Evolutionary conservation across 2,329 filamentous ascomycete genomes (phyloP).

Genomic region (Pezicula neosporulosa): DNA sequence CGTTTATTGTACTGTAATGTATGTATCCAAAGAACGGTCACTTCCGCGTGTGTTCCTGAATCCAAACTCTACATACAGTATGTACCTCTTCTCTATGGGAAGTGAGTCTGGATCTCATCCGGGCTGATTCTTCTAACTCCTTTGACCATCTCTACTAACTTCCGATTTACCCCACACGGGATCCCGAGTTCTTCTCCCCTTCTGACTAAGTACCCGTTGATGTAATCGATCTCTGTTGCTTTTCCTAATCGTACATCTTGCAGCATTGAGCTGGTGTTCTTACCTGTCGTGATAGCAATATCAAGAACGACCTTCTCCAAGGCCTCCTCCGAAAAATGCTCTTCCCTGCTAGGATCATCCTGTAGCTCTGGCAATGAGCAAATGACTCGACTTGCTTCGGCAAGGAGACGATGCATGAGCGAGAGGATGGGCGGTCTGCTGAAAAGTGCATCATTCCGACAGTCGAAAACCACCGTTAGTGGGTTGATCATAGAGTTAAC

Average conservation of each 20-base stretch:
- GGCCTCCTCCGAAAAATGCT: conserved; percentile 9
- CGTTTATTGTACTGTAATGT: too few relatives aligned
- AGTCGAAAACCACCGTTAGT: conserved; percentile 73
- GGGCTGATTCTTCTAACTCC: conserved; percentile 28
- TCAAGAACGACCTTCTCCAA: conserved; percentile 44
- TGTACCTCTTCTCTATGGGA: neutral
- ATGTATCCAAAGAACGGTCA: too few relatives aligned
- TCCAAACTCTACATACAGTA: neutral
- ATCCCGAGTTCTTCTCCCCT: conserved; percentile 21
- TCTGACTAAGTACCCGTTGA: conserved; percentile 53
- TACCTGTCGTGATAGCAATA: conserved; percentile 43
- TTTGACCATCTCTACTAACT: conserved; percentile 42
- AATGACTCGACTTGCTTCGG: conserved; percentile 76
- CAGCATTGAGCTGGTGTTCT: conserved; percentile 60
- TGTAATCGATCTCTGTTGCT: conserved; percentile 52
- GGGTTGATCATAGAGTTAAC: conserved; percentile 82
- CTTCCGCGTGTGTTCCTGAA: neutral
- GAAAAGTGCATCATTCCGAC: conserved; percentile 75
- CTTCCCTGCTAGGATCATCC: conserved; percentile 37
- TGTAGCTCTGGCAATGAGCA: conserved; percentile 33
- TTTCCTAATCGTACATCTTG: conserved; percentile 52
- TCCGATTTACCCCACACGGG: conserved; percentile 36
- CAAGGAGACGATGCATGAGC: conserved; percentile 65
- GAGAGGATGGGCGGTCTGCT: conserved; percentile 50
- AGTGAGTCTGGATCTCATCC: conserved; percentile 21